Evolutionary conservation across 805 yeast genomes (phyloP), one percentile per base, ranked within the genome.

Genomic region (Kluyveromyces aestuarii): DNA sequence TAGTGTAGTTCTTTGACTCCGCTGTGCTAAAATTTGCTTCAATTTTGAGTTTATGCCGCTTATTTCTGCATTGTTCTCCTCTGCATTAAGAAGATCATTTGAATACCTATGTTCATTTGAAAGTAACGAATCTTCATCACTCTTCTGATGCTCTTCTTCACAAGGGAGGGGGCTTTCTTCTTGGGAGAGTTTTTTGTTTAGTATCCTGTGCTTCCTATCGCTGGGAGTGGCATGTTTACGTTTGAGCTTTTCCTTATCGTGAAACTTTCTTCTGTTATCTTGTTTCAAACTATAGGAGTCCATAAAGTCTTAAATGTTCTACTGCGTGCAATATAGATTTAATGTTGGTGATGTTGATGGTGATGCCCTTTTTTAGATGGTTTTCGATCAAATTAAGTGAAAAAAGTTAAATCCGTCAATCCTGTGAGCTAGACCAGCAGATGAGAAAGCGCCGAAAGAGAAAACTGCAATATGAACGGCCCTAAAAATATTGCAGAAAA

Each of bases 221-320:
- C 65, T 68, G 48, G 63, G 70, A 44, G 67, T 66, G 1, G 60
- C 62, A 55, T 71, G 75, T 18, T 60, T 66, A 5, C 68, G 56
- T 48, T 71, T 71, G 11, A 69, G 60, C 46, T 62, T 64, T 30
- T 67, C 62, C 51, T 69, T 71, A 48, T 71, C 75, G 48, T 65
- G 71, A 50, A 69, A 71, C 56, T 67, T 69, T 62, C 67, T 70
- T 10, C 74, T 57, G 51, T 71, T 71, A 51, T 70, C 75, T 37
- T 61, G 55, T 58, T 71, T 71, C 30, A 68, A 44, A 39, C 55
- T 58, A 52, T 49, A 62, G 1, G 60, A 53, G 45, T 61, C 65
- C 65, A 62, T 60, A 21, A 3, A 13, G 14, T 30, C 4, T 30
- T 21, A 6, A 25, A n/a, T 6, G 11, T 39, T 40, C n/a, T 27